Percentiles rank a stretch among this genome's conserved stretches.
Conservation (phyloP, 148 eudicot species). For the Silene uniflora region DNA sequence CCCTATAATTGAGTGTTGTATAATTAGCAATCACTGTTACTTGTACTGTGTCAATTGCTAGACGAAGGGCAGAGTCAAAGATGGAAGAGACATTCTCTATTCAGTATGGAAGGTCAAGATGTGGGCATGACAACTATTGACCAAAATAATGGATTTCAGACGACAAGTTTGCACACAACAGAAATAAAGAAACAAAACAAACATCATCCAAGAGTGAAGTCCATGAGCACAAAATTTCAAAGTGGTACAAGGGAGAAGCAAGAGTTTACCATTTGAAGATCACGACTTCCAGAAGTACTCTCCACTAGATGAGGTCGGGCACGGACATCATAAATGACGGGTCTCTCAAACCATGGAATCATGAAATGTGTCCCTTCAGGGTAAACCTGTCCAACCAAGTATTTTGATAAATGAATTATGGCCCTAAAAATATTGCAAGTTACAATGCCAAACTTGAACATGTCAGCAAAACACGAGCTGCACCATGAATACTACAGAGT, state of each 20-base stretch:
- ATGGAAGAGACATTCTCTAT: too few species aligned
- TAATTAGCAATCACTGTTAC: neutral
- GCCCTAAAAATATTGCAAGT: neutral
- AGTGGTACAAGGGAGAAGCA: slow-evolving; percentile 6
- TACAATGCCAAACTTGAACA: neutral
- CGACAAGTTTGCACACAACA: neutral
- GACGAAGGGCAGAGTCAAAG: too few species aligned
- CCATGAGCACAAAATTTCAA: neutral
- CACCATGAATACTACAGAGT: neutral
- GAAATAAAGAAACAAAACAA: neutral
- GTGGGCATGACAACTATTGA: neutral
- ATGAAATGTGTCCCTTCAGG: slow-evolving; percentile 96
- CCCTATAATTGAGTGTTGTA: neutral
- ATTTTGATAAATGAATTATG: neutral
- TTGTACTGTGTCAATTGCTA: too few species aligned
- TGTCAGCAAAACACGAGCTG: neutral
- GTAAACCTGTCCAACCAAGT: slow-evolving; percentile 52
- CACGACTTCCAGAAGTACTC: slow-evolving; percentile 96
- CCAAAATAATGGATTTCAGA: neutral
- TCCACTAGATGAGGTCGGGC: slow-evolving; percentile 90
- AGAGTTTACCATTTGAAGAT: slow-evolving; percentile 83
- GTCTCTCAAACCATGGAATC: slow-evolving; percentile 94
- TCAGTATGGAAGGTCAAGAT: too few species aligned
- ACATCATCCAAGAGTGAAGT: neutral
- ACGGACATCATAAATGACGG: slow-evolving; percentile 88